A percentile compares a stretch with the other conserved stretches of the same genome.
Conservation (phyloP, 2,329 filamentous ascomycete species). For the Juglanconis sp. region DNA sequence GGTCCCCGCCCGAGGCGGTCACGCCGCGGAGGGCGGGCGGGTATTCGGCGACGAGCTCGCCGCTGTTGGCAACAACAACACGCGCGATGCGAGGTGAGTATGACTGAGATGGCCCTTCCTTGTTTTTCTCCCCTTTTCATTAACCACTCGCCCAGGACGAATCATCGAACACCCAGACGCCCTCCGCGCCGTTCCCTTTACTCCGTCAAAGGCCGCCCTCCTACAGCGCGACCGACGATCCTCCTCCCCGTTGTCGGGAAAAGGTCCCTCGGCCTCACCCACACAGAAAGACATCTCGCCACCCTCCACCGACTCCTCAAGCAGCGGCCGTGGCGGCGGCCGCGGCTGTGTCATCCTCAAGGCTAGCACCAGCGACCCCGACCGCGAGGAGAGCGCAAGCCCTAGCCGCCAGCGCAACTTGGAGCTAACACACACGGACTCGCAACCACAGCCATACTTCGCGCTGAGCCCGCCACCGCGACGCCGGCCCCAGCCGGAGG, state of each 20-base stretch:
- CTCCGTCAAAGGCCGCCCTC: not conserved
- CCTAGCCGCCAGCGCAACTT: not conserved
- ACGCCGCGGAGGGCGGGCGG: not conserved
- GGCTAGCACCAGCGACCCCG: not conserved
- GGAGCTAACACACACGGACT: not conserved
- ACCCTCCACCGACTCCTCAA: not conserved
- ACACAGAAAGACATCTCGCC: not conserved
- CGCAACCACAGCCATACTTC: not conserved
- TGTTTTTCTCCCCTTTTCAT: no score
- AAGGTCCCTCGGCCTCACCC: not conserved
- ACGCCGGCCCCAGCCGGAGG: not conserved
- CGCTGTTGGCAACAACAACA: not conserved
- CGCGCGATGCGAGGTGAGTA: not conserved
- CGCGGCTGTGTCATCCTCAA: not conserved
- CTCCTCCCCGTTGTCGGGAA: not conserved
- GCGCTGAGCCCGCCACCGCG: not conserved
- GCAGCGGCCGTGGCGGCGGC: no score
- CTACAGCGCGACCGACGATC: not conserved
- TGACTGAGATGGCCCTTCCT: no score
- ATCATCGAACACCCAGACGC: not conserved
- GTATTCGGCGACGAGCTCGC: no score
- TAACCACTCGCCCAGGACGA: not conserved
- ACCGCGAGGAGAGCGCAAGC: not conserved
- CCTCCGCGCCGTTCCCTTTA: not conserved
- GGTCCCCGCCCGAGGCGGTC: not conserved